Evolutionary conservation across 2,329 filamentous ascomycete genomes (phyloP), one percentile per base, ranked within the genome.

Genomic region (Alternaria sp.): DNA sequence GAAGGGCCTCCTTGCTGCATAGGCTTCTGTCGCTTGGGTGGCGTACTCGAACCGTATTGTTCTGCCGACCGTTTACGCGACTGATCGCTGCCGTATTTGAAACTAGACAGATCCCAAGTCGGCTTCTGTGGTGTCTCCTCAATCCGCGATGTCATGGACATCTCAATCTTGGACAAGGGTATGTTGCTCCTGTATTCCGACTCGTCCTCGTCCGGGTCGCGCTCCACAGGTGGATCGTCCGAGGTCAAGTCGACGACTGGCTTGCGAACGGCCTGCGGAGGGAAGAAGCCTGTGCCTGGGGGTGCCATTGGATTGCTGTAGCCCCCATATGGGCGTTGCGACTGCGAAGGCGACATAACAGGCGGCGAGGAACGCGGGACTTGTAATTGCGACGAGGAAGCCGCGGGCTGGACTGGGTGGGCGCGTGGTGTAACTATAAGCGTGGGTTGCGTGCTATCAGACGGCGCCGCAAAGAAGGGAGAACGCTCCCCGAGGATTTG

Each of bases 361-460:
- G 81, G 78, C 60, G 86, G 85, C 9, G 73, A 68, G 26, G 94
- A 97, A n/a, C 92, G 92, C 30, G 90, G 89, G 3, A 97, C 94
- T 77, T 97, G 94, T 57, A 97, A 82, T 51, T 85, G 75, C 32
- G 71, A 83, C 24, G 66, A 56, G 18, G 61, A 62, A 42, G 55
- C 20, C 7, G 32, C 18, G 11, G 57, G 51, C 42, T 69, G 68
- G 28, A 72, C 74, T 32, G 76, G 75, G 26, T 71, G 74, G 39
- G 77, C 64, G 34, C 76, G 71, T 3, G 80, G 77, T 16, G 82
- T 80, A 26, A 89, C 77, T 34, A 88, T 79, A 69, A 89, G 88
- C 11, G 86, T 89, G 0, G 88, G 87, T 68, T 90, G 88, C 28
- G 69, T 72, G 14, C 87, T 89, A 74, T 66, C 62, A 59, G 70